Base-by-base conservation (phyloP, 306 rosid genomes). In the Quercus rubra region DNA sequence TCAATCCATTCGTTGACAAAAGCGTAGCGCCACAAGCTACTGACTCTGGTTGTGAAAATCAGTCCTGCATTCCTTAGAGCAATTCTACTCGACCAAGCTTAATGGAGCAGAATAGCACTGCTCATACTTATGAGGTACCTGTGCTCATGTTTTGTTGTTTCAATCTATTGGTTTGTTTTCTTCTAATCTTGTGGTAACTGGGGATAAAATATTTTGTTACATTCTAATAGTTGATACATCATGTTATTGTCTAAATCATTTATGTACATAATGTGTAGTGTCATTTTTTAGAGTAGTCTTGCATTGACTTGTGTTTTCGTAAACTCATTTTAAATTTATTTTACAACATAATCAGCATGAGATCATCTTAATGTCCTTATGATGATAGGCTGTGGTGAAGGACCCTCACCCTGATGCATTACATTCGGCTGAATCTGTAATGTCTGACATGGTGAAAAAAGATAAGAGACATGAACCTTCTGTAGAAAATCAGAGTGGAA, bases 391-490 rank as follows among this genome's bases (percentile, higher is more conserved):
- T 57, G 77, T 73, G 79, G 93, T 93, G 72, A 87, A 76, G 20
- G 97, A 95, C 81, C 97, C 97, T 74, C 97, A 92, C 83, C 94
- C 96, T 2, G 89, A 80, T 69, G 91, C 92, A 18, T 78, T 93
- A 73, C 86, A 23, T 8, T 35, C n/a, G 18, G 84, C 97, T 33
- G 93, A 88, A 59, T 76, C 72, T 58, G 52, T 89, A 74, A 75
- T 85, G 77, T 78, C 89, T 3, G 63, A 87, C 11, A 76, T 88
- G 82, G 91, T 75, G 11, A 21, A 28, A 6, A 88, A 83, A 43
- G 77, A 77, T 59, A 59, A 64, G 49, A 66, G 33, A 64, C 72
- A n/a, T 25, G 87, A 80, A 78, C 78, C 78, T 69, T 63, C 79
- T 25, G 17, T 49, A 33, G 90, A 79, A 86, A 84, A 79, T 57